Conservation (phyloP, 2,329 filamentous ascomycete genomes). For the Mycocentrospora acerina region DNA sequence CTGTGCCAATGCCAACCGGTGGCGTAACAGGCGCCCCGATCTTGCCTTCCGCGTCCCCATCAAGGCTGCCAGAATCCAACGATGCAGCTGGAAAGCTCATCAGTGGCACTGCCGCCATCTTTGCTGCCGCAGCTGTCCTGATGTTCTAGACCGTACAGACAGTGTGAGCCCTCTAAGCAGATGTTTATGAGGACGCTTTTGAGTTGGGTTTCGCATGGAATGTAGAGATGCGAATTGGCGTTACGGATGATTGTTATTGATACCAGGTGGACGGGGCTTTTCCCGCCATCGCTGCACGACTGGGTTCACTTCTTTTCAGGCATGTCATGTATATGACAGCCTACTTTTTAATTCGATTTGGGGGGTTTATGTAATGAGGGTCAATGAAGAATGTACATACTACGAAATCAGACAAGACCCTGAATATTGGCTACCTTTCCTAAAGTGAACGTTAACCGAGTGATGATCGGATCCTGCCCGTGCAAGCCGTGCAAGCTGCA, state of each 20-base stretch:
- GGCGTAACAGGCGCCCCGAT: constrained; percentile 14
- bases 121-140: constrained; percentile 26
- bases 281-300: too few species aligned
- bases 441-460: too few species aligned
- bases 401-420: too few species aligned
- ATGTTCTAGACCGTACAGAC: constrained; percentile 22
- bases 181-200: constrained; percentile 1
- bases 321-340: background rate
- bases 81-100: constrained; percentile 22
- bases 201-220: background rate
- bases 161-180: background rate
- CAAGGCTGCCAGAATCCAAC: constrained; percentile 17
- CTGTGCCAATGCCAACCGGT: constrained; percentile 6
- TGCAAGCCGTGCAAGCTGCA: too few species aligned
- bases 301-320: too few species aligned
- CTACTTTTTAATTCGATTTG: background rate
- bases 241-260: constrained; percentile 15
- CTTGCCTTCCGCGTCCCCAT: constrained; percentile 13
- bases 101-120: constrained; percentile 21
- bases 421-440: too few species aligned
- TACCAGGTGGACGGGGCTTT: constrained; percentile 10
- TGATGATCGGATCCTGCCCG: too few species aligned
- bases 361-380: too few species aligned
- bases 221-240: constrained; percentile 13
- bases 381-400: too few species aligned